phyloP scores from a whole-genome alignment of 2,329 filamentous ascomycete genomes.

The Verticillium klebahnii region DNA sequence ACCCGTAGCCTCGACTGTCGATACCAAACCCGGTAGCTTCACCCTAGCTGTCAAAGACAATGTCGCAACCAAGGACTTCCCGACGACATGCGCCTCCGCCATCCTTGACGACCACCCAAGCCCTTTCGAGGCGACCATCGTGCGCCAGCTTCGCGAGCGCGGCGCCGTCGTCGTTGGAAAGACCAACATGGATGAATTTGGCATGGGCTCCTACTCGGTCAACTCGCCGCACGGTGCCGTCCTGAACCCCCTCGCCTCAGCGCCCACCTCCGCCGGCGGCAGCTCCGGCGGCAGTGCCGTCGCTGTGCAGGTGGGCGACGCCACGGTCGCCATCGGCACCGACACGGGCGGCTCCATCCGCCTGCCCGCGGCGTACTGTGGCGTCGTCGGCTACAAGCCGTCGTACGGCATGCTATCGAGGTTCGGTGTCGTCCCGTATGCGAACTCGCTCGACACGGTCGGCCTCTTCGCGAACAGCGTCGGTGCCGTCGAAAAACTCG shows the following conservation, averaged over 20 bases:
- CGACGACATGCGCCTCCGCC: constrained; percentile 78
- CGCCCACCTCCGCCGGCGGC: constrained; percentile 66
- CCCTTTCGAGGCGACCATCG: constrained; percentile 79
- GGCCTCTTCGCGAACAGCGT: constrained; percentile 64
- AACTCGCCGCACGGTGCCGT: constrained; percentile 67
- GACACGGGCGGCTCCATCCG: constrained; percentile 80
- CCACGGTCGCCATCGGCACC: neutral
- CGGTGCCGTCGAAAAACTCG: constrained; percentile 42
- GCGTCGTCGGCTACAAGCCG: constrained; percentile 81
- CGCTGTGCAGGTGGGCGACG: constrained; percentile 49
- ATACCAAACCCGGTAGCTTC: constrained; percentile 19
- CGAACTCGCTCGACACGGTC: constrained; percentile 88
- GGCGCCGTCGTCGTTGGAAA: constrained; percentile 68
- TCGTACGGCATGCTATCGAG: constrained; percentile 85
- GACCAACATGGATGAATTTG: constrained; percentile 93
- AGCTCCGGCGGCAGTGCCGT: constrained; percentile 93
- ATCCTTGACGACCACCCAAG: constrained; percentile 68
- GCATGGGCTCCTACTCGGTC: constrained; percentile 83
- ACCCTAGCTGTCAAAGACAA: constrained; percentile 71
- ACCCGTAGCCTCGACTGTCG: neutral
- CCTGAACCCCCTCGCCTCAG: constrained; percentile 36
- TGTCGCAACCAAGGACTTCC: constrained; percentile 59
- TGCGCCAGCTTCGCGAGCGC: constrained; percentile 58
- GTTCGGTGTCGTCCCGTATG: constrained; percentile 84
- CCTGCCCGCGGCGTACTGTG: constrained; percentile 82